These are phyloP conservation scores for Emmonsia crescens DNA, from an alignment of 2,329 filamentous ascomycete species.

Conservation along the genomic window DNA sequence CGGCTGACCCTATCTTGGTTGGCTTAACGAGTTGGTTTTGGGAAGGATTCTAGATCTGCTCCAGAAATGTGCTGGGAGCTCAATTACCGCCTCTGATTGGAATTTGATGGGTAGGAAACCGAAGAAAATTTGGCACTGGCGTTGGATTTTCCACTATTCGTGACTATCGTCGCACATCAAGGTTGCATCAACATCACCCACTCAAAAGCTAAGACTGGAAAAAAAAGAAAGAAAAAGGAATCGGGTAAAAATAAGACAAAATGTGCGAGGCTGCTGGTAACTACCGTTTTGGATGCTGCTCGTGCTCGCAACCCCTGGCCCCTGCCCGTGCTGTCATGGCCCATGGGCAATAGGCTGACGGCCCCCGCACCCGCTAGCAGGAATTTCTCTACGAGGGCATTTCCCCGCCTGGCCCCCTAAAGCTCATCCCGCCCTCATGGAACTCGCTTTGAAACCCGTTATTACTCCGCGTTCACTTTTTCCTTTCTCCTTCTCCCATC, in stretches of 20 bases:
- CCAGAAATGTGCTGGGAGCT: background rate
- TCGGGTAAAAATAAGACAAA: background rate
- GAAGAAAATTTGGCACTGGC: background rate
- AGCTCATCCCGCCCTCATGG: background rate
- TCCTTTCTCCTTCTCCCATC: background rate
- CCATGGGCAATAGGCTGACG: background rate
- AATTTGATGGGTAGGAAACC: background rate
- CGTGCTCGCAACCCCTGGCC: background rate
- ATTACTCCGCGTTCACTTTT: background rate
- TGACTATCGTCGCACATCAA: background rate
- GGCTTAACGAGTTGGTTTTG: background rate
- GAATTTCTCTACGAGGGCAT: background rate
- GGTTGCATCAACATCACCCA: background rate
- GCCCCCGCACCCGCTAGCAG: background rate
- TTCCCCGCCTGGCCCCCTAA: background rate
- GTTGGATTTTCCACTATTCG: background rate
- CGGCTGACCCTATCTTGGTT: background rate
- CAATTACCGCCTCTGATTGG: background rate
- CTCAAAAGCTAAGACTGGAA: background rate
- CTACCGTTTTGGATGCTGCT: background rate
- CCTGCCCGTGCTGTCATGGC: background rate
- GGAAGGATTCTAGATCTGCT: background rate
- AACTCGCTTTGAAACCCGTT: background rate
- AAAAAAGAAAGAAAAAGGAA: background rate
- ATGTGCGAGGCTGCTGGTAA: background rate